These are phyloP conservation scores for Orbilia oligospora DNA, from an alignment of 2,329 filamentous ascomycete species.

Conservation along the genomic window DNA sequence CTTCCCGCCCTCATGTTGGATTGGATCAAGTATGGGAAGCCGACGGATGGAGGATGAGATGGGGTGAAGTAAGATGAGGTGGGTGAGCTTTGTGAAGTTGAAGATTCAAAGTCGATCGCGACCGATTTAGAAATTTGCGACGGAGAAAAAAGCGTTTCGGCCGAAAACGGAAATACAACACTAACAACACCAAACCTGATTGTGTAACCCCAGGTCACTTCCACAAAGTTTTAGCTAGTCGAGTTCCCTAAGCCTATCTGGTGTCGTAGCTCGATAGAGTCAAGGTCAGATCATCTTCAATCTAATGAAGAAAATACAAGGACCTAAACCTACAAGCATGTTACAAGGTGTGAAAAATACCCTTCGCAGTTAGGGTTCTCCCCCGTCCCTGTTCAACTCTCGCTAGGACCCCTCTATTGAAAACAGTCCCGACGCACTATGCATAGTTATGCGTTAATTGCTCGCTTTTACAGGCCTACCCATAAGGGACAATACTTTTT, in stretches of 20 bases:
- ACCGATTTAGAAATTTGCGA: constrained; percentile 41
- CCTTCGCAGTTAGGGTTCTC: background rate
- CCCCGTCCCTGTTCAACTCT: background rate
- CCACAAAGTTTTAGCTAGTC: background rate
- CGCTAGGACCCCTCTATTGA: background rate
- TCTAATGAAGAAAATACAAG: background rate
- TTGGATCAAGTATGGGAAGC: background rate
- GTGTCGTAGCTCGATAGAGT: background rate
- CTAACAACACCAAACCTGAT: constrained; percentile 9
- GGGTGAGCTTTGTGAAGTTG: background rate
- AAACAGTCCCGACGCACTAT: background rate
- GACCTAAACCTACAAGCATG: background rate
- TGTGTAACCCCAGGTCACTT: background rate
- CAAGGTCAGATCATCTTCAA: background rate
- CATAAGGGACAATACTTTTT: background rate
- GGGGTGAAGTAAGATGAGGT: background rate
- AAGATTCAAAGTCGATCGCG: constrained; percentile 29
- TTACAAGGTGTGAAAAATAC: background rate
- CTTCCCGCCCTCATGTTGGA: constrained; percentile 76
- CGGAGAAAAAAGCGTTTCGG: constrained; percentile 28
- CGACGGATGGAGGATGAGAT: constrained; percentile 1
- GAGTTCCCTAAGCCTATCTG: background rate
- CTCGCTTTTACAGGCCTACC: background rate
- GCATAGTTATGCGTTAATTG: constrained; percentile 1
- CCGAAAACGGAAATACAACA: constrained; percentile 49